Evolutionary conservation across 495 filamentous ascomycete genomes (phyloP).

Genomic region (Hypoxylon subgilvum): DNA sequence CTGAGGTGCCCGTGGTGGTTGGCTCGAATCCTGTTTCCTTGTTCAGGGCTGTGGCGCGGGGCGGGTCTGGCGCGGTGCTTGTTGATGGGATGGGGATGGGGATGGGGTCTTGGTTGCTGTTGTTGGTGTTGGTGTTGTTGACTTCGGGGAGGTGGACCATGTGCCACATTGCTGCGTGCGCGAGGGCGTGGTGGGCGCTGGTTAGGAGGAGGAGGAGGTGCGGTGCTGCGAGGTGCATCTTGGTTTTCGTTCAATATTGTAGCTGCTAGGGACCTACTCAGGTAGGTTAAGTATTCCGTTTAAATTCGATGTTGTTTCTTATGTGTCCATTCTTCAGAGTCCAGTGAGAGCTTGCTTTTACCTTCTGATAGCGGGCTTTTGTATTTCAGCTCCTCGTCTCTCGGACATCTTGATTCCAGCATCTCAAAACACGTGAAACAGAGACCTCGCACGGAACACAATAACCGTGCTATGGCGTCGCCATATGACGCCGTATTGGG

Average conservation of each 20-base stretch:
- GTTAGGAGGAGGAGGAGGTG: background rate
- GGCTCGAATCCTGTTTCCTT: slow-evolving; percentile 41
- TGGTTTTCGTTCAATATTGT: background rate
- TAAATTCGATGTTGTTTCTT: too few relatives aligned
- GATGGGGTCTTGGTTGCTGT: slow-evolving; percentile 1
- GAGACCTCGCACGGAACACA: too few relatives aligned
- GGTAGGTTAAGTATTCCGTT: too few relatives aligned
- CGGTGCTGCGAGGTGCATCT: slow-evolving; percentile 6
- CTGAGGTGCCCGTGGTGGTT: slow-evolving; percentile 30
- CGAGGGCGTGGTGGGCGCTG: slow-evolving; percentile 3
- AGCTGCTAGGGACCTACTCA: too few relatives aligned
- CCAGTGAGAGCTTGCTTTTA: too few relatives aligned
- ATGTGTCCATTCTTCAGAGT: too few relatives aligned
- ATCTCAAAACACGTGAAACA: too few relatives aligned
- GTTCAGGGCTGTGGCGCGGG: slow-evolving; percentile 39
- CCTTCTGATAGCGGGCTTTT: too few relatives aligned
- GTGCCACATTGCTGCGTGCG: background rate
- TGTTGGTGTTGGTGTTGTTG: background rate
- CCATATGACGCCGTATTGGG: too few relatives aligned
- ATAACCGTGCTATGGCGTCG: too few relatives aligned
- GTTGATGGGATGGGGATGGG: background rate
- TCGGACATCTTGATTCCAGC: too few relatives aligned
- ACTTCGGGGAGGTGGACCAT: background rate
- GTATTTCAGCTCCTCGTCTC: too few relatives aligned
- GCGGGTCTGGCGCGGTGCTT: slow-evolving; percentile 7